A percentile compares a stretch with the other conserved stretches of the same genome.
phyloP scores from a whole-genome alignment of 768 basidiomycete species.

The Mycena galopus region DNA sequence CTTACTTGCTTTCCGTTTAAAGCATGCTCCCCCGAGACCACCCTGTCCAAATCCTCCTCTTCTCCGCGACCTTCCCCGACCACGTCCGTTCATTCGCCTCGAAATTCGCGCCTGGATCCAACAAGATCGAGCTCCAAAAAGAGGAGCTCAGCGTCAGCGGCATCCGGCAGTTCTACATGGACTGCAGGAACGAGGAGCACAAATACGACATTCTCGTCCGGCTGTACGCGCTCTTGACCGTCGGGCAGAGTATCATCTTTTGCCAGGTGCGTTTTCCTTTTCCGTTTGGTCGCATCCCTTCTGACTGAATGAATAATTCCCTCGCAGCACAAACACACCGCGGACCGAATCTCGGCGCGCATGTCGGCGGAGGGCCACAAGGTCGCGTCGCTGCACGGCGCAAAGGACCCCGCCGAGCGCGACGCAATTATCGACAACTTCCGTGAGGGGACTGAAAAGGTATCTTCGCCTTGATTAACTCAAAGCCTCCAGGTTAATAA shows the following conservation, averaged over 20 bases:
- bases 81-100: conserved; percentile 91
- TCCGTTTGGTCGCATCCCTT: not conserved
- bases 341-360: conserved; percentile 90
- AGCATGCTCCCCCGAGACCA: conserved; percentile 70
- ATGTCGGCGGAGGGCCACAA: conserved; percentile 96
- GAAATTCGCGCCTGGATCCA: conserved; percentile 93
- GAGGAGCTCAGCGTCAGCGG: conserved; percentile 95
- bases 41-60: conserved; percentile 88
- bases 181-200: conserved; percentile 90
- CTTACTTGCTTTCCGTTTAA: conserved; percentile 6
- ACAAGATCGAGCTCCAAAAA: conserved; percentile 95
- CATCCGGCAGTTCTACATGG: conserved; percentile 98
- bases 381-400: conserved; percentile 95
- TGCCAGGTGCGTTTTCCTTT: conserved; percentile 74
- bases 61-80: conserved; percentile 98
- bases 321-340: conserved; percentile 85
- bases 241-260: conserved; percentile 99
- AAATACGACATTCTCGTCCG: conserved; percentile 97
- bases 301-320: too few species aligned
- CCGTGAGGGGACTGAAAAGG: conserved; percentile 96
- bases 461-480: conserved; percentile 43
- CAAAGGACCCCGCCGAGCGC: conserved; percentile 90
- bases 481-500: not conserved
- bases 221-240: conserved; percentile 90
- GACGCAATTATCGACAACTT: conserved; percentile 95